Percentiles rank a stretch among this genome's conserved stretches.
Conservation (phyloP, 108 stramenopile genomes). For the Halocafeteria seosinensis region DNA sequence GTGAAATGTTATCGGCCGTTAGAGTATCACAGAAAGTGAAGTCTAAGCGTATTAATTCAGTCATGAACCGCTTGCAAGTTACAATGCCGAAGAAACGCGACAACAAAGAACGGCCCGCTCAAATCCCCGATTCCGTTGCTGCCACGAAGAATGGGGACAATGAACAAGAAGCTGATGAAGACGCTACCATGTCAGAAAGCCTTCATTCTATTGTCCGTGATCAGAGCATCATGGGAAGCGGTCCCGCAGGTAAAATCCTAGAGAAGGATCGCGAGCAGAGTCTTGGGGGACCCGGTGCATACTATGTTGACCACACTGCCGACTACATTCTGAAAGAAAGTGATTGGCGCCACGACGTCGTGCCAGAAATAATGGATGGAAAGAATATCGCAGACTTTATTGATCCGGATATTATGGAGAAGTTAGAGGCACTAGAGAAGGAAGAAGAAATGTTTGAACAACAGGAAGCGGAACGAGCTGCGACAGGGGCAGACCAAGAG, state of each 20-base stretch:
- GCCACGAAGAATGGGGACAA: slow-evolving; percentile 14
- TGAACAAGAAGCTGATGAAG: slow-evolving; percentile 30
- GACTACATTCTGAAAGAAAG: slow-evolving; percentile 73
- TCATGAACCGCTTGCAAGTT: slow-evolving; percentile 90
- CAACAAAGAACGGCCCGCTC: slow-evolving; percentile 52
- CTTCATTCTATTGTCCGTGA: neutral
- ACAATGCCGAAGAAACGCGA: slow-evolving; percentile 77
- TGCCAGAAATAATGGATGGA: slow-evolving; percentile 95
- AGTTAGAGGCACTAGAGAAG: slow-evolving; percentile 58
- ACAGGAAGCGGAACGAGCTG: slow-evolving; percentile 53
- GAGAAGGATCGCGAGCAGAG: slow-evolving; percentile 89
- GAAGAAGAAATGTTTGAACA: slow-evolving; percentile 65
- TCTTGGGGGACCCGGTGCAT: slow-evolving; percentile 89
- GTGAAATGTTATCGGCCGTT: slow-evolving; percentile 73
- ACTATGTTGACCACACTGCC: slow-evolving; percentile 80
- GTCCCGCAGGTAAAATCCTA: slow-evolving; percentile 26
- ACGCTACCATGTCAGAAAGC: neutral
- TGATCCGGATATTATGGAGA: slow-evolving; percentile 69
- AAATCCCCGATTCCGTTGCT: slow-evolving; percentile 66
- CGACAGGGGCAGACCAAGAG: slow-evolving; percentile 2
- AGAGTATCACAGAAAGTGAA: slow-evolving; percentile 81
- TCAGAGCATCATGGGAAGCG: slow-evolving; percentile 24
- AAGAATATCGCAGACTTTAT: slow-evolving; percentile 91
- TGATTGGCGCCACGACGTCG: slow-evolving; percentile 75
- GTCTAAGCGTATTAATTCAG: slow-evolving; percentile 43